Evolutionary conservation across 306 rosid genomes (phyloP).

Genomic region (Lablab purpureus): DNA sequence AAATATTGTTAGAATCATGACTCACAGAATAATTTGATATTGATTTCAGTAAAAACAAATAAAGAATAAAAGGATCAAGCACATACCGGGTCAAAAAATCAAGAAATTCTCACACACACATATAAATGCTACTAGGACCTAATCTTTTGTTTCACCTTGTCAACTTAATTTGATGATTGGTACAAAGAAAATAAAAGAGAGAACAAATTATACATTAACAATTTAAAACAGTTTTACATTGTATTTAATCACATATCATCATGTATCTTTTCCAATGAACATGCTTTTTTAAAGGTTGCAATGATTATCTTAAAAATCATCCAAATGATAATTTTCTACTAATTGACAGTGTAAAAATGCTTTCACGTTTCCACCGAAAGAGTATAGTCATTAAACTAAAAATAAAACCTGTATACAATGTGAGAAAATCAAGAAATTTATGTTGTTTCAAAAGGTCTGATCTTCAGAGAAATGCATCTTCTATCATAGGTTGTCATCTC

Average conservation of each 20-base stretch:
- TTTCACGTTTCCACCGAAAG: no score
- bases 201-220: no score
- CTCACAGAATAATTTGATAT: slow-evolving; percentile 15
- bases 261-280: no score
- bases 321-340: no score
- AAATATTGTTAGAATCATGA: slow-evolving; percentile 31
- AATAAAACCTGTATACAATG: background rate
- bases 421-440: slow-evolving; percentile 1
- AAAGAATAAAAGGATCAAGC: slow-evolving; percentile 9
- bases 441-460: slow-evolving; percentile 16
- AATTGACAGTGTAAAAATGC: no score
- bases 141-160: slow-evolving; percentile 9
- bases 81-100: slow-evolving; percentile 8
- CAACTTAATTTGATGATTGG: slow-evolving; percentile 17
- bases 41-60: slow-evolving; percentile 12
- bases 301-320: no score
- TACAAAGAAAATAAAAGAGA: background rate
- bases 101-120: no score
- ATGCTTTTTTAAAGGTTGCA: no score
- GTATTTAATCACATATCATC: no score
- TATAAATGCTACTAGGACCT: slow-evolving; percentile 31
- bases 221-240: no score
- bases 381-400: no score
- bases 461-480: slow-evolving; percentile 24
- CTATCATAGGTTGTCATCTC: slow-evolving; percentile 17